Evolutionary conservation across 257 asterid species (phyloP), one percentile per base, ranked within the genome.

Genomic region (Eustoma russellianum): DNA sequence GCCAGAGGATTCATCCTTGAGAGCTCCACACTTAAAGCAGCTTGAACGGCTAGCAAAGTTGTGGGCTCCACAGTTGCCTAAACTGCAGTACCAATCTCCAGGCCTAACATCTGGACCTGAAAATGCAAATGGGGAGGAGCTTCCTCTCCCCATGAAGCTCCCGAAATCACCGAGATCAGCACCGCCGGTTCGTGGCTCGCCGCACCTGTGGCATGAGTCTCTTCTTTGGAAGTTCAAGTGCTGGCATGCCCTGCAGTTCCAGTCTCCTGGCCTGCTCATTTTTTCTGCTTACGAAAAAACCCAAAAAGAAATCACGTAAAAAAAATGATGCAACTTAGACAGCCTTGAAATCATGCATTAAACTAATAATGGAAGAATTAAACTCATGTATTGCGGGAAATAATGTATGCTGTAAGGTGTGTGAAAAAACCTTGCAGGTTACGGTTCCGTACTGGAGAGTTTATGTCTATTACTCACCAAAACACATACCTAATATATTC

Each of bases 241-340:
- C 66, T 91, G 96, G 89, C 98, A 91, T 48, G 94, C 75, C 64
- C 92, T 72, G 83, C 98, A 91, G 80, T 87, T 87, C 98, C 98
- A 91, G 64, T 87, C 98, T 70, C 98, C 98, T 7, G 96, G 95
- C 77, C 96, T 79, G 74, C 70, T 91, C 98, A 91, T 91, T 44
- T 62, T 68, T 41, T 24, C 30, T 24, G 30, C 28, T 19, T 19
- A 19, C 2, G 28, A 3, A 3, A 19, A 19, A 19, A 19, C 1
- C 1, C 28, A 24, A 0, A 24, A 24, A 4, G 30, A 24, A 24
- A 24, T 4, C 15, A 15, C 15, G 2, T 13, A 9, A 19, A 8
- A 13, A 30, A 16, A n/a, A 57, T 7, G 6, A 41, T 34, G 10
- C 46, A 52, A 13, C 14, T 38, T 40, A 30, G 8, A 24, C 18